Base-by-base conservation (phyloP, 345 rosid species). In the Syzygium aromaticum region DNA sequence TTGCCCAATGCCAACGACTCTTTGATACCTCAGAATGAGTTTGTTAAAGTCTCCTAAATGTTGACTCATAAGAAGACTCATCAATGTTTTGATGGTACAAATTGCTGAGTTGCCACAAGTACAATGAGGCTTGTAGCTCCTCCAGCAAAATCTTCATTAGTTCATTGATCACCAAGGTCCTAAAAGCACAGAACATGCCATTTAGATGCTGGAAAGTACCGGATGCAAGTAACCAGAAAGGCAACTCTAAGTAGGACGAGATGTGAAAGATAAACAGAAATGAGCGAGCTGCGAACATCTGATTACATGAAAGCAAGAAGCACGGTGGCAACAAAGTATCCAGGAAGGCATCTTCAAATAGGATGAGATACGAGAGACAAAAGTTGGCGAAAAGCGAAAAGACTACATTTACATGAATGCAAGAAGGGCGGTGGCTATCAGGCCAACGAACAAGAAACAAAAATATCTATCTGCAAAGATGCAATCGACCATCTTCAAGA, bases 401-500 rank as follows among this genome's bases (percentile, higher is more conserved):
- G 12, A 8, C 11, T 22, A 1, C 0, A 56, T 3, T 56, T 9
- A 23, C 13, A 0, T 13, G 10, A 56, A 25, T 57, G 6, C 3
- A 57, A 57, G 63, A 25, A 4, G 28, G 14, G 7, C 15, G 0
- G 63, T 56, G 28, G 63, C 25, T 14, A 25, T 57, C 63, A 25
- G 28, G n/a, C 0, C 11, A 57, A 57, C 3, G 10, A 23, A 57
- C 3, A 57, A 23, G 14, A 57, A 57, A 23, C 54, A 25, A 23
- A 57, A 57, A 25, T 23, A 23, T 25, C 64, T 5, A 0, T 59
- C 16, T 25, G 64, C 64, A 27, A 27, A 59, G 30, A 11, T 5
- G 14, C 1, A 59, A 27, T 59, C 28, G 27, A 11, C 64, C 30
- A 25, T 59, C 7, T 59, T 59, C 5, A 59, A 27, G 64, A 59